Conservation (phyloP, 768 basidiomycete genomes). For the Hygrocybe punicea region DNA sequence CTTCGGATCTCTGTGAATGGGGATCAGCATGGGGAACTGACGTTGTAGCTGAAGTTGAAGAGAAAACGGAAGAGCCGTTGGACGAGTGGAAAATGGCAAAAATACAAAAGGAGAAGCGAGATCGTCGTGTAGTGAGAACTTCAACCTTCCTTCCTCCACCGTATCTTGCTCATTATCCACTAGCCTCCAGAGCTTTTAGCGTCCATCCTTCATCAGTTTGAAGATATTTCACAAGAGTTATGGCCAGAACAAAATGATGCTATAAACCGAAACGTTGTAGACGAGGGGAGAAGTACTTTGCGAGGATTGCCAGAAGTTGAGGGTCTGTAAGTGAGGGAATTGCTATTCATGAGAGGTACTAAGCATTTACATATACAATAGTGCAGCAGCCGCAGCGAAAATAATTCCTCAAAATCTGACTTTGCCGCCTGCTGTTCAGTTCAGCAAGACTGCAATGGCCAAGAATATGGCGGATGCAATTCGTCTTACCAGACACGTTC, state of each 20-base stretch:
- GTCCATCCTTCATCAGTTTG: slow-evolving; percentile 52
- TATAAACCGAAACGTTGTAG: slow-evolving; percentile 6
- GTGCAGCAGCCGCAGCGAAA: slow-evolving; percentile 39
- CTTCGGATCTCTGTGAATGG: slow-evolving; percentile 18
- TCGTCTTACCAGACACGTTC: slow-evolving; percentile 58
- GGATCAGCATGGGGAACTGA: slow-evolving; percentile 38
- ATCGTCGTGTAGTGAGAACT: slow-evolving; percentile 59
- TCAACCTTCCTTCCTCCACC: slow-evolving; percentile 13
- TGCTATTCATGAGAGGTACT: background rate
- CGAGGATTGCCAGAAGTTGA: slow-evolving; percentile 49
- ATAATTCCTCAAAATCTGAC: slow-evolving; percentile 51
- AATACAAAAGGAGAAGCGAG: slow-evolving; percentile 53
- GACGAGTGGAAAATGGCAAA: slow-evolving; percentile 72
- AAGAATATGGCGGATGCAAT: slow-evolving; percentile 61
- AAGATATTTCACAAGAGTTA: slow-evolving; percentile 48
- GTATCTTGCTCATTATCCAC: slow-evolving; percentile 14
- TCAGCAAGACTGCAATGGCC: slow-evolving; percentile 52
- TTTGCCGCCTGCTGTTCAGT: slow-evolving; percentile 48
- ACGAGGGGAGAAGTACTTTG: slow-evolving; percentile 34
- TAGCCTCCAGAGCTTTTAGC: slow-evolving; percentile 71
- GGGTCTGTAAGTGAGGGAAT: slow-evolving; percentile 53
- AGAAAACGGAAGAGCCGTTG: slow-evolving; percentile 28
- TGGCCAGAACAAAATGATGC: slow-evolving; percentile 40
- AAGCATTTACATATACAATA: slow-evolving; percentile 20
- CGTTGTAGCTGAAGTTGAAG: slow-evolving; percentile 12